Base-by-base conservation (phyloP, 345 rosid genomes). In the Linum usitatissimum region DNA sequence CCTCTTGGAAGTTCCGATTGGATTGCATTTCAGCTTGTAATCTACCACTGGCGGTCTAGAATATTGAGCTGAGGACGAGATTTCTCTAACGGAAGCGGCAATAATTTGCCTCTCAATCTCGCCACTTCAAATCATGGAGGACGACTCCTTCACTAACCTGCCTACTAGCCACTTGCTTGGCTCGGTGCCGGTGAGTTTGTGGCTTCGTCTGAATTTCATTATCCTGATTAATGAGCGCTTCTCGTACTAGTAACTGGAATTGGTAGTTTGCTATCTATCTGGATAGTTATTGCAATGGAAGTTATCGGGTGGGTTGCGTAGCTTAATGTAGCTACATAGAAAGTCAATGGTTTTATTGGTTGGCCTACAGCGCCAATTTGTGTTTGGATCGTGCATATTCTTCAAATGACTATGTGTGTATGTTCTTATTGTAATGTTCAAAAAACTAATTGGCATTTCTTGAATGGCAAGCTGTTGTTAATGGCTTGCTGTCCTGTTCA, bases 121-220 rank as follows among this genome's bases (percentile, higher is more conserved):
- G 13, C 30, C 30, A 9, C 30, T 55, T 20, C 30, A 19, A 19
- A 9, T 13, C 18, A 9, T 28, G 30, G 30, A 18, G 59, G 59
- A 55, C 59, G 59, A 55, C 9, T 55, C 59, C 30, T 55, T 18
- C 59, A 55, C 59, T 18, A 28, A 28, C 30, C 59, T 55, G 14
- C 59, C 59, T 19, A 55, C 59, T 18, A 55, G 59, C 12, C 59
- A 55, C 21, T 55, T 55, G 59, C 59, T 55, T 18, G 59, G 59
- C 30, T 55, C 59, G 30, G 59, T 55, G 30, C 59, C 30, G 5
- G 59, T 55, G 18, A 55, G 59, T 28, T 55, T 55, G 20, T 28
- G 6, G 18, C 18, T 55, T 19, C 13, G 3, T 6, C 1, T 9
- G n/a, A 18, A 7, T 18, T 55, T 6, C 4, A 10, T 18, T 20